phyloP scores from a whole-genome alignment of 495 filamentous ascomycete genomes.

The Lasiosphaeria hispida region DNA sequence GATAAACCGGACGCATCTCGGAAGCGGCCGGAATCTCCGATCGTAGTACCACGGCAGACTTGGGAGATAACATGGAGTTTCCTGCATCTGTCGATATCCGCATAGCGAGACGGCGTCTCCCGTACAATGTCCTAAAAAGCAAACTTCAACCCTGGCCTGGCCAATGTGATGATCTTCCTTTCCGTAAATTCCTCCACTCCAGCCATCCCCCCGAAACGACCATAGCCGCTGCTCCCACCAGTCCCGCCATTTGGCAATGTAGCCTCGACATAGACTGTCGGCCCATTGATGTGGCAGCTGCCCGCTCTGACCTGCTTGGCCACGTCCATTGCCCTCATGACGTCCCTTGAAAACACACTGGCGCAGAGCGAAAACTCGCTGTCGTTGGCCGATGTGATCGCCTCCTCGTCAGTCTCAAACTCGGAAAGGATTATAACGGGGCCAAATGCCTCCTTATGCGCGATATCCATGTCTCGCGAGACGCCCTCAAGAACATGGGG shows the following conservation, averaged over 20 bases:
- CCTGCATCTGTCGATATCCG: not conserved
- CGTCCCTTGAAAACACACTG: slow-evolving; percentile 32
- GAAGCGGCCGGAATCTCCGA: too few species aligned
- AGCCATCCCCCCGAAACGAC: slow-evolving; percentile 36
- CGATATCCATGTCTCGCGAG: slow-evolving; percentile 30
- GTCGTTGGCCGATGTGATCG: slow-evolving; percentile 31
- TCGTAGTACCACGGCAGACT: too few species aligned
- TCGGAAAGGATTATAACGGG: slow-evolving; percentile 30
- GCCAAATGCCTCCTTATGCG: slow-evolving; percentile 34
- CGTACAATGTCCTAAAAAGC: slow-evolving; percentile 13
- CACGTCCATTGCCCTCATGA: slow-evolving; percentile 32
- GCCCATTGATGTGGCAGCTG: slow-evolving; percentile 35
- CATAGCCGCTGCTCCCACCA: slow-evolving; percentile 37
- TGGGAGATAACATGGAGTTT: too few species aligned
- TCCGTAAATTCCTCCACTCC: slow-evolving; percentile 34
- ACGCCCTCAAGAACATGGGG: slow-evolving; percentile 35
- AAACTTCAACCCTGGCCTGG: slow-evolving; percentile 26
- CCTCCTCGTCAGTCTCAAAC: slow-evolving; percentile 33
- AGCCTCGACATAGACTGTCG: slow-evolving; percentile 36
- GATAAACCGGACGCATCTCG: too few species aligned
- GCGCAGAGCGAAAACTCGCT: slow-evolving; percentile 36
- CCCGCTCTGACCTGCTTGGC: slow-evolving; percentile 30
- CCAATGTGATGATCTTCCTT: slow-evolving; percentile 33
- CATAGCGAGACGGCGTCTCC: slow-evolving; percentile 1
- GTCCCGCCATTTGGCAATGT: slow-evolving; percentile 35